Conservation (phyloP, 495 filamentous ascomycete genomes). For the Lophiotrema nucula region DNA sequence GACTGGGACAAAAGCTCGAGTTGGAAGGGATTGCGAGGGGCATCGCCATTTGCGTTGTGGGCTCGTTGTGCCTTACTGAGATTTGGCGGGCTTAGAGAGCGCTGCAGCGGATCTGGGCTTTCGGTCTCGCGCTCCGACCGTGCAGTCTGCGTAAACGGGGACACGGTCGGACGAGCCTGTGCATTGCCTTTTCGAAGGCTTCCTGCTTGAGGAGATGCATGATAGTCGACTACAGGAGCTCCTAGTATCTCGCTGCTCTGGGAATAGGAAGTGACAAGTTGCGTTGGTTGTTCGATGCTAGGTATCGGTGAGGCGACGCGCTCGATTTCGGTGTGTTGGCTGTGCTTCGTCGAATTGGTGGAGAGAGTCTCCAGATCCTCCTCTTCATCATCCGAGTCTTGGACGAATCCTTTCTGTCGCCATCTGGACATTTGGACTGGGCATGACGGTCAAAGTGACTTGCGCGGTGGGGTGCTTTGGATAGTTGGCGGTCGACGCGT, state of each 20-base stretch:
- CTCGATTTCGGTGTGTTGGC: not conserved
- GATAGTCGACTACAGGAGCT: too few relatives aligned
- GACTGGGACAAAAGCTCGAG: conserved; percentile 8
- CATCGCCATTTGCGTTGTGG: not conserved
- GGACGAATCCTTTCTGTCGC: conserved; percentile 27
- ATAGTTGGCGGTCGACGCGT: not conserved
- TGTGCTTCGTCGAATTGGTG: not conserved
- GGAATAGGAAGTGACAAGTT: too few relatives aligned
- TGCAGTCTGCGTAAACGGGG: too few relatives aligned
- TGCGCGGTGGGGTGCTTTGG: conserved; percentile 1
- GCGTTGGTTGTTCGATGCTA: too few relatives aligned
- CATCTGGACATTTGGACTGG: conserved; percentile 32
- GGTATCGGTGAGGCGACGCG: too few relatives aligned
- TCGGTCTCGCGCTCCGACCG: not conserved
- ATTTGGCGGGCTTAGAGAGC: not conserved
- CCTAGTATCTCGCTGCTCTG: too few relatives aligned
- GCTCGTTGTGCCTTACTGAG: not conserved
- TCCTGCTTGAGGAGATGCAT: too few relatives aligned
- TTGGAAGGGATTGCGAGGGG: not conserved
- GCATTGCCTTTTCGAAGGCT: too few relatives aligned
- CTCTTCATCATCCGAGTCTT: conserved; percentile 35
- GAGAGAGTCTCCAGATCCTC: conserved; percentile 27
- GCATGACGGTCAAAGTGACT: conserved; percentile 25
- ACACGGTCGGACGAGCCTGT: too few relatives aligned
- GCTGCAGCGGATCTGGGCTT: conserved; percentile 22